Base-by-base conservation (phyloP, 805 yeast species). In the Clavispora asparagi region DNA sequence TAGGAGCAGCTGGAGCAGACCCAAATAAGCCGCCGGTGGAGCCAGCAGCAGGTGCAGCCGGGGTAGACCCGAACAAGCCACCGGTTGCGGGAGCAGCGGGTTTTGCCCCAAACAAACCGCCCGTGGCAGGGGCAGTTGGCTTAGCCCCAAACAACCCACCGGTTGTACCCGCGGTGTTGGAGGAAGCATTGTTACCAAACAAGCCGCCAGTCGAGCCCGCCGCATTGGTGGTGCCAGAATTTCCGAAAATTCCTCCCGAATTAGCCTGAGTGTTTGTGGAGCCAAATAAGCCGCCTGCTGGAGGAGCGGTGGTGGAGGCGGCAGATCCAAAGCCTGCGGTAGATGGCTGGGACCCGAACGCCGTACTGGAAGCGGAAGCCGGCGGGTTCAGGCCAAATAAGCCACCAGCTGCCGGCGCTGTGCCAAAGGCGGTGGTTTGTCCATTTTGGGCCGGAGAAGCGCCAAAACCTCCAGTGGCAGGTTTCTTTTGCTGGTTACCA, bases 11-110 rank as follows among this genome's bases (percentile, higher is more conserved):
- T 12, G 13, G 27, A 40, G 33, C 27, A 32, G 40, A 25, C 7
- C 68, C 68, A 54, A 61, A 62, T 42, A 62, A 45, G 14, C 65
- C 63, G 32, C 78, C 77, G 8, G 56, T 60, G 14, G 65, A 47
- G 6, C 68, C 44, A 53, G 43, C 54, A 60, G 39, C 59, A 47
- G 44, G 47, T 43, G 49, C 23, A 40, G 49, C 39, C 44, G 44
- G 27, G 40, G 47, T 11, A 62, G 65, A 48, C 16, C 64, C 64
- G 46, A 61, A 61, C 16, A 60, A 51, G n/a, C 65, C 65, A 5
- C 51, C 59, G 45, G 41, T 28, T 47, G 48, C 25, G 28, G 43
- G 43, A 8, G 48, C 48, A 3, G 45, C 45, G n/a, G 44, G 27
- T 6, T 45, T 41, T 1, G 31, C 14, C 6, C 42, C 42, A 10